Percentiles rank a stretch among this genome's conserved stretches.
Evolutionary conservation across 345 rosid species (phyloP).

Genomic region (Clarkia xantiana): DNA sequence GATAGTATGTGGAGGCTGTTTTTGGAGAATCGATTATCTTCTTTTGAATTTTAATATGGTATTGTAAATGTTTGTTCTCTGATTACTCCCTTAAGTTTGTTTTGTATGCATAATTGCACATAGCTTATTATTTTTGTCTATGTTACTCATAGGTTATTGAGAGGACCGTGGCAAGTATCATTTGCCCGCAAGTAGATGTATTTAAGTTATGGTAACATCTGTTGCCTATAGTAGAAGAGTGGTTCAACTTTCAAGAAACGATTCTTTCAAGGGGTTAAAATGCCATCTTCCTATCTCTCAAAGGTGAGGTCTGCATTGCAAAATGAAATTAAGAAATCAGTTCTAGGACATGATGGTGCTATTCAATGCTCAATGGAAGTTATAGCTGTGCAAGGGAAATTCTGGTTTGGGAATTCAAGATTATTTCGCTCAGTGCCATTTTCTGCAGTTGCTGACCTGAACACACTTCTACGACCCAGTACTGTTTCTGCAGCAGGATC

Average conservation of each 20-base stretch:
- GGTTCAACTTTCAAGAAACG: slow-evolving; percentile 9
- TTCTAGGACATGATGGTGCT: slow-evolving; percentile 20
- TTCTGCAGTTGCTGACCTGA: slow-evolving; percentile 29
- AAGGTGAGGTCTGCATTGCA: slow-evolving; percentile 40
- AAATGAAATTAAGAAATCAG: slow-evolving; percentile 30
- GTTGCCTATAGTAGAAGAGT: neutral
- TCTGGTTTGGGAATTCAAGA: slow-evolving; percentile 32
- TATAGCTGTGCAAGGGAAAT: slow-evolving; percentile 42
- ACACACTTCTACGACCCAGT: slow-evolving; percentile 35
- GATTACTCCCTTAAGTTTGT: too few species aligned
- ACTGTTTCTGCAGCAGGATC: slow-evolving; percentile 31
- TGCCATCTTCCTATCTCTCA: slow-evolving; percentile 36
- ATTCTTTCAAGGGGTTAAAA: slow-evolving; percentile 32
- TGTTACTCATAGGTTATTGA: neutral
- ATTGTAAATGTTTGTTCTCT: too few species aligned
- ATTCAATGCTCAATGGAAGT: slow-evolving; percentile 27
- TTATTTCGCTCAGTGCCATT: slow-evolving; percentile 31
- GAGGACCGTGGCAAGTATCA: neutral
- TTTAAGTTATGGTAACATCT: slow-evolving; percentile 8
- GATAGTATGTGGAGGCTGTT: too few species aligned
- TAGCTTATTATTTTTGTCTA: too few species aligned
- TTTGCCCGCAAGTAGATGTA: slow-evolving; percentile 5
- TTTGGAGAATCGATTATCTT: too few species aligned
- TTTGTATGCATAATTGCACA: too few species aligned
- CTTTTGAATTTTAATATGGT: too few species aligned